These are phyloP conservation scores for Coelastrella sp. DNA, from an alignment of 139 green algal species.

Conservation along the genomic window DNA sequence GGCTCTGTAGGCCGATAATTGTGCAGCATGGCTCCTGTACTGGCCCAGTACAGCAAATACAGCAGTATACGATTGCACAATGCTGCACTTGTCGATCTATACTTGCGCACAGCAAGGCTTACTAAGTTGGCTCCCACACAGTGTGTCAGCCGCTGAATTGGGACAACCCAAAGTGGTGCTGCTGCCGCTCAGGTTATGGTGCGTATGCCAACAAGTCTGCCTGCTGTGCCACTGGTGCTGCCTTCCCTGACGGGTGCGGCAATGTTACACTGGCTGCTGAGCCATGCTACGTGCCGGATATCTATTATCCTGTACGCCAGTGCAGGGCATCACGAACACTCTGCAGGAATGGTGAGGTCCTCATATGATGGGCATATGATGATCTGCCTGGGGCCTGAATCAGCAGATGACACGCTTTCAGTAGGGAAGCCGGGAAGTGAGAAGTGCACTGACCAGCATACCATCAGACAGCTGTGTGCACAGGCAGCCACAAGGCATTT, in stretches of 20 bases:
- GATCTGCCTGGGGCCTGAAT: not conserved
- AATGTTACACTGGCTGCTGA: conserved; percentile 2
- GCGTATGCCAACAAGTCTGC: conserved; percentile 45
- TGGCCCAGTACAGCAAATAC: too few relatives aligned
- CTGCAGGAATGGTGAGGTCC: conserved; percentile 33
- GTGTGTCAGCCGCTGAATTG: not conserved
- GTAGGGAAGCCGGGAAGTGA: not conserved
- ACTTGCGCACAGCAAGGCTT: too few relatives aligned
- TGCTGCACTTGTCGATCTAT: too few relatives aligned
- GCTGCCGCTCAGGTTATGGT: conserved; percentile 52
- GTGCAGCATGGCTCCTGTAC: too few relatives aligned
- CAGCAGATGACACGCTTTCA: not conserved
- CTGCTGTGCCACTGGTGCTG: conserved; percentile 53
- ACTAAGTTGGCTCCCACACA: not conserved
- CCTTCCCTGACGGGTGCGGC: conserved; percentile 59
- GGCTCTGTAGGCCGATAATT: too few relatives aligned
- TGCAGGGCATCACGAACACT: conserved; percentile 50
- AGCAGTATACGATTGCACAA: too few relatives aligned
- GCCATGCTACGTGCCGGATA: conserved; percentile 67
- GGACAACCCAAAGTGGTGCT: not conserved
- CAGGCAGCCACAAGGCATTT: not conserved
- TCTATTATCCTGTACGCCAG: conserved; percentile 56
- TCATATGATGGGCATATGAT: not conserved
- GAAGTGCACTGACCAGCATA: not conserved
- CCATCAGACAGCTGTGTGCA: not conserved